Evolutionary conservation across 164 flowering plant species (phyloP).

Genomic region (Vitis rupestris): DNA sequence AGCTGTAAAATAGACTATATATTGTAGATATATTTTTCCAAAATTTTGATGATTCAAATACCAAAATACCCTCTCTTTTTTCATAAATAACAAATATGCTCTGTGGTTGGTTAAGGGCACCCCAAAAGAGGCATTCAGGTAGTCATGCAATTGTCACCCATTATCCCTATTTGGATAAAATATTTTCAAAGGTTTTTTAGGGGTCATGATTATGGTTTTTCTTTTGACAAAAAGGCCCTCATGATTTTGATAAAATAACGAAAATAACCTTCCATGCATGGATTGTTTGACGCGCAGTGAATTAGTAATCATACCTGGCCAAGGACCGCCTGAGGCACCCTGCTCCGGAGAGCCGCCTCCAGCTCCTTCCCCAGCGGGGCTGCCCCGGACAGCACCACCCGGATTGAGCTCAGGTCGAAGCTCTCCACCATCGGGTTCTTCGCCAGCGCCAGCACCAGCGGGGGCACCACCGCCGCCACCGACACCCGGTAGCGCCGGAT

Average conservation of each 20-base stretch:
- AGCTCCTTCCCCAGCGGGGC: slow-evolving; percentile 85
- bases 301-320: slow-evolving; percentile 50
- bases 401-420: slow-evolving; percentile 57
- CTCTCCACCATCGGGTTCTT: slow-evolving; percentile 54
- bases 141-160: too few relatives aligned
- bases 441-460: slow-evolving; percentile 71
- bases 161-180: too few relatives aligned
- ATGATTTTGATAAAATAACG: not conserved
- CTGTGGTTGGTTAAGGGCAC: too few relatives aligned
- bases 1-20: too few relatives aligned
- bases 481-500: slow-evolving; percentile 54
- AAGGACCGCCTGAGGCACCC: slow-evolving; percentile 57
- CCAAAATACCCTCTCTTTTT: too few relatives aligned
- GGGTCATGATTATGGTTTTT: too few relatives aligned
- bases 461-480: slow-evolving; percentile 72
- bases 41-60: too few relatives aligned
- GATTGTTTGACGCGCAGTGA: too few relatives aligned
- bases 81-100: too few relatives aligned
- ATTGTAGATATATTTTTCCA: too few relatives aligned
- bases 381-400: slow-evolving; percentile 67
- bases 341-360: slow-evolving; percentile 45
- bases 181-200: not conserved
- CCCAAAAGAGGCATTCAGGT: too few relatives aligned
- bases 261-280: not conserved
- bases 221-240: not conserved